phyloP scores from a whole-genome alignment of 331 rosid species.

The Saraca asoca region DNA sequence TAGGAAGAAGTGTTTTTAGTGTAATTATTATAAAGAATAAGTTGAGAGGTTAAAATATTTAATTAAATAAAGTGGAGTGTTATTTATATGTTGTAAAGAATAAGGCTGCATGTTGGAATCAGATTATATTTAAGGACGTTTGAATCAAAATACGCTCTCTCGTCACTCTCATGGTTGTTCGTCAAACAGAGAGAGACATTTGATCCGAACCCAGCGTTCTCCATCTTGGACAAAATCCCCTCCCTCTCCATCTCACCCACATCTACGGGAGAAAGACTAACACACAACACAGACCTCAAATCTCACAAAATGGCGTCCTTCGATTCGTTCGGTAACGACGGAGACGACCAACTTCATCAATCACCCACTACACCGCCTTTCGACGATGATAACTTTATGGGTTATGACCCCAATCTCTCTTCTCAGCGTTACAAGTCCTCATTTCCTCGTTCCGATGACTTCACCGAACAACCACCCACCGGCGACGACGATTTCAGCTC shows the following conservation, averaged over 20 bases:
- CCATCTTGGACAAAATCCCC: too few relatives aligned
- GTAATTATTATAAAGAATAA: too few relatives aligned
- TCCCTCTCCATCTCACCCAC: too few relatives aligned
- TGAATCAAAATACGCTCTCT: neutral
- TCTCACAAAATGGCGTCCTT: constrained; percentile 56
- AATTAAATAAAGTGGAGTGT: too few relatives aligned
- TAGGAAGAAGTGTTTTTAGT: too few relatives aligned
- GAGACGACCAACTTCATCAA: constrained; percentile 34
- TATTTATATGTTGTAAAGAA: too few relatives aligned
- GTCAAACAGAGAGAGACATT: neutral
- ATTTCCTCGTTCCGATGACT: constrained; percentile 30
- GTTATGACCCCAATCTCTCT: constrained; percentile 29
- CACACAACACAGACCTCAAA: neutral
- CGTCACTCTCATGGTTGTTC: neutral
- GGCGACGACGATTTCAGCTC: constrained; percentile 33
- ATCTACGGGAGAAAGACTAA: neutral
- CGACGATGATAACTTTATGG: constrained; percentile 48
- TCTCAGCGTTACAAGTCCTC: constrained; percentile 46
- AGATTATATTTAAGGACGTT: neutral
- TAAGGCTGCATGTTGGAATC: too few relatives aligned
- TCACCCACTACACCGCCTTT: constrained; percentile 41
- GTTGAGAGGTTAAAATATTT: too few relatives aligned
- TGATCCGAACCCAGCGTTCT: constrained; percentile 23
- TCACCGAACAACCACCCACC: constrained; percentile 41
- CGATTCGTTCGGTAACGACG: constrained; percentile 52